phyloP scores from a whole-genome alignment of 305 asterid genomes.

The Solanum chacoense region DNA sequence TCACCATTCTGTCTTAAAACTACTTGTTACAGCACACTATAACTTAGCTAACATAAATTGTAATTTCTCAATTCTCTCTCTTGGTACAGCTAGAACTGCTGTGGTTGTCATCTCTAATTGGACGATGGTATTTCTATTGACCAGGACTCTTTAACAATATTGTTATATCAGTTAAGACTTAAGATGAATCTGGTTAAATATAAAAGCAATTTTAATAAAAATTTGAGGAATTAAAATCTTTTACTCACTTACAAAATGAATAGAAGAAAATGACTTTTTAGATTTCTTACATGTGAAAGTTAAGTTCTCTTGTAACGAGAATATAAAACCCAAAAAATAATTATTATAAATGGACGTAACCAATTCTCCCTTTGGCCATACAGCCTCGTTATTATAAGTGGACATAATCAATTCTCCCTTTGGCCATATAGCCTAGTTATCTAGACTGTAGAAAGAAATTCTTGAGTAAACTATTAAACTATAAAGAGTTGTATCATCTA shows the following conservation, averaged over 20 bases:
- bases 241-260: neutral
- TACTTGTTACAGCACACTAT: neutral
- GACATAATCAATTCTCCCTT: neutral
- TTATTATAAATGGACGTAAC: no score
- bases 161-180: neutral
- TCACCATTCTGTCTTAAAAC: neutral
- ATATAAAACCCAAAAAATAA: no score
- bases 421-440: neutral
- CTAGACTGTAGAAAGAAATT: neutral
- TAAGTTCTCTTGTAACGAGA: neutral
- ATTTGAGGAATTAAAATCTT: neutral
- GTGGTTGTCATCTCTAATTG: neutral
- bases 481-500: neutral
- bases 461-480: neutral
- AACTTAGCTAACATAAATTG: neutral
- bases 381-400: neutral
- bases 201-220: neutral
- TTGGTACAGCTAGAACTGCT: neutral
- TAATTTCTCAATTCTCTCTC: neutral
- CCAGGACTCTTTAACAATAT: neutral
- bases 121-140: neutral
- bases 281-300: neutral
- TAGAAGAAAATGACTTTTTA: neutral
- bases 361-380: neutral
- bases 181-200: neutral